Evolutionary conservation across 2,329 filamentous ascomycete genomes (phyloP).

Genomic region (Lachnellula hyalina): DNA sequence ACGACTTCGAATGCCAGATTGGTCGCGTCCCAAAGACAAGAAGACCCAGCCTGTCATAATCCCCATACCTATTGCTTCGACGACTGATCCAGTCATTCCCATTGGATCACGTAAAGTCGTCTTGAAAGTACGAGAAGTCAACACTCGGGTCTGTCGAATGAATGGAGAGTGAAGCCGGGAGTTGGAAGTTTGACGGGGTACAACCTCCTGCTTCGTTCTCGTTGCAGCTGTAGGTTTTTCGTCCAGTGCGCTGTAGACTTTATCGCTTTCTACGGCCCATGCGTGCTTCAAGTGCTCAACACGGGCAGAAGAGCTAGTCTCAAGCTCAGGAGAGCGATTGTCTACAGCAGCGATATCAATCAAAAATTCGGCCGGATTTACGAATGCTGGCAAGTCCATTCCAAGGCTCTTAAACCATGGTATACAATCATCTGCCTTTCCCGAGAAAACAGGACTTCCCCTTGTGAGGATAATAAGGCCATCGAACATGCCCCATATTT

Average conservation of each 20-base stretch:
- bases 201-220: slow-evolving; percentile 9
- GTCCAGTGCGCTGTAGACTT: slow-evolving; percentile 13
- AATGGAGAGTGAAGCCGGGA: slow-evolving; percentile 44
- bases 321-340: slow-evolving; percentile 62
- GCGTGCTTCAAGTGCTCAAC: slow-evolving; percentile 56
- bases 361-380: slow-evolving; percentile 72
- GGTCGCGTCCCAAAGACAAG: slow-evolving; percentile 56
- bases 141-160: slow-evolving; percentile 55
- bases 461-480: slow-evolving; percentile 63
- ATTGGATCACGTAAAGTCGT: slow-evolving; percentile 73
- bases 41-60: slow-evolving; percentile 71
- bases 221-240: slow-evolving; percentile 10
- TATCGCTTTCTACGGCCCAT: slow-evolving; percentile 45
- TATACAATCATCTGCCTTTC: slow-evolving; percentile 51
- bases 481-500: slow-evolving; percentile 76
- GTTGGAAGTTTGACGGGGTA: slow-evolving; percentile 29
- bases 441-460: slow-evolving; percentile 65
- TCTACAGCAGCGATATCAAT: slow-evolving; percentile 72
- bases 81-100: slow-evolving; percentile 64
- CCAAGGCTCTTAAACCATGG: slow-evolving; percentile 59
- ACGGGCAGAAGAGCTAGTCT: slow-evolving; percentile 52
- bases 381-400: slow-evolving; percentile 60
- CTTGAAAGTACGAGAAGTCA: slow-evolving; percentile 64
- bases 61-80: slow-evolving; percentile 67
- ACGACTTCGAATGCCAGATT: slow-evolving; percentile 67